Evolutionary conservation across 75 land plant species (phyloP).

Genomic region (Sequoiadendron giganteum): DNA sequence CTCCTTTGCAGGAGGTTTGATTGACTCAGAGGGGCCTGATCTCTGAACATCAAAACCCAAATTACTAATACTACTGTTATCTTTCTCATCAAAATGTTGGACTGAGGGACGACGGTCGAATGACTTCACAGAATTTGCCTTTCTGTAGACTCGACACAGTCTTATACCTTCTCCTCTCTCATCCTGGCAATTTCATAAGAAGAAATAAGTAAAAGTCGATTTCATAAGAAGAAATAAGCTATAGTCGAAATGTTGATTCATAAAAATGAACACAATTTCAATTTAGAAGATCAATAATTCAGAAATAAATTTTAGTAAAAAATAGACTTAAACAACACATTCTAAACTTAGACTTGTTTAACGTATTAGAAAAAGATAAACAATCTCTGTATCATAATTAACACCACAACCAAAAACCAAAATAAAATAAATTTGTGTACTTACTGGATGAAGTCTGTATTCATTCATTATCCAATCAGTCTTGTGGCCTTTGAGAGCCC

Average conservation of each 20-base stretch:
- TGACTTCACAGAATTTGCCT: background rate
- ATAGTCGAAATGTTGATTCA: no score
- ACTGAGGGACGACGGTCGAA: background rate
- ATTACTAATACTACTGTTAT: background rate
- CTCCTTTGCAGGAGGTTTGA: background rate
- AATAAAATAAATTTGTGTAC: background rate
- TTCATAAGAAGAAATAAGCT: no score
- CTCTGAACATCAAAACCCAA: background rate
- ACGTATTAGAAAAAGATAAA: no score
- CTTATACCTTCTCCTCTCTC: background rate
- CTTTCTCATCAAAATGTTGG: background rate
- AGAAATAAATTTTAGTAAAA: no score
- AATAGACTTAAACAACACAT: no score
- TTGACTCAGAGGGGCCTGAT: background rate
- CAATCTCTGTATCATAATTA: no score
- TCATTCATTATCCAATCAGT: slow-evolving; percentile 60
- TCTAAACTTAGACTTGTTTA: no score
- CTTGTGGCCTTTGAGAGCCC: slow-evolving; percentile 31
- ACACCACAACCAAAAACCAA: no score
- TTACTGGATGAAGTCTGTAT: slow-evolving; percentile 23
- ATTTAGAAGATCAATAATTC: no score
- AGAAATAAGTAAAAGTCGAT: background rate
- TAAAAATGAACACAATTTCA: no score
- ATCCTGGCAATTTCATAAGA: background rate
- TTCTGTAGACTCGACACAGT: background rate